phyloP scores from a whole-genome alignment of 345 rosid species.

The Lepidium aucheri region DNA sequence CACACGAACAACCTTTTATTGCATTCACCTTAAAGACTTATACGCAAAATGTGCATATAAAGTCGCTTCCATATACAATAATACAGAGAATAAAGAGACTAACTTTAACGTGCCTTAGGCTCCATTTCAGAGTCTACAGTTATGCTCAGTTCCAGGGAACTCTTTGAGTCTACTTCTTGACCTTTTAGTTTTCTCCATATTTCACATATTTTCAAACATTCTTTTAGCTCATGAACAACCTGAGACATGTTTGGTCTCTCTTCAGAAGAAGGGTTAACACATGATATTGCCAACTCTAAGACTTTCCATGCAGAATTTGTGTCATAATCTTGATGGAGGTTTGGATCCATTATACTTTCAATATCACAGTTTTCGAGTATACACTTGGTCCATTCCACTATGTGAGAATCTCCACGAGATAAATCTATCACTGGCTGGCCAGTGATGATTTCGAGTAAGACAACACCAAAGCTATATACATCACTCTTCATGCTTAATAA shows the following conservation, averaged over 20 bases:
- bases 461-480: constrained; percentile 32
- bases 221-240: constrained; percentile 2
- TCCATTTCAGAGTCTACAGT: not conserved
- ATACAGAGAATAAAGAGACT: too few relatives aligned
- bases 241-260: constrained; percentile 19
- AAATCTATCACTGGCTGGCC: constrained; percentile 10
- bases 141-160: not conserved
- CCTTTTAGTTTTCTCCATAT: not conserved
- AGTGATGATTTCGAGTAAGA: constrained; percentile 32
- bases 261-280: not conserved
- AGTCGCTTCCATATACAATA: too few relatives aligned
- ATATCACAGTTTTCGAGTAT: not conserved
- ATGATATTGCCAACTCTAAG: constrained; percentile 10
- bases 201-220: not conserved
- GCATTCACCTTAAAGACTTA: too few relatives aligned
- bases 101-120: not conserved
- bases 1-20: too few relatives aligned
- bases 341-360: not conserved
- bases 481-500: constrained; percentile 32
- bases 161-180: not conserved
- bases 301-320: not conserved
- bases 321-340: not conserved
- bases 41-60: too few relatives aligned
- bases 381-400: not conserved
- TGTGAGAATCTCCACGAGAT: not conserved